These are phyloP conservation scores for Gnomoniopsis smithogilvyi DNA, from an alignment of 2,329 filamentous ascomycete genomes.

Conservation along the genomic window DNA sequence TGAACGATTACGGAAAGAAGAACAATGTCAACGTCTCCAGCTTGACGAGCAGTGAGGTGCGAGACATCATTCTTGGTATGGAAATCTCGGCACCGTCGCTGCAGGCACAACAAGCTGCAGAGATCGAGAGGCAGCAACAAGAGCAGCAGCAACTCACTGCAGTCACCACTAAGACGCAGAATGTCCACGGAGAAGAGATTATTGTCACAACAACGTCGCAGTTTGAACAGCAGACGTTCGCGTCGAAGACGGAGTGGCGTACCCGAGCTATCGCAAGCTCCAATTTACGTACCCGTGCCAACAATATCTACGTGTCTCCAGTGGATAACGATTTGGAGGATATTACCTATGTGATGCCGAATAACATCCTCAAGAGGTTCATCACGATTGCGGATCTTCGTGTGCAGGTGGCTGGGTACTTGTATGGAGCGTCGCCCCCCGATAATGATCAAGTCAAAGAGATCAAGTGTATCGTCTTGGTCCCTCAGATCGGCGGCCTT, in stretches of 20 bases:
- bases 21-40: slow-evolving; percentile 99
- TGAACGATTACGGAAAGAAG: slow-evolving; percentile 99
- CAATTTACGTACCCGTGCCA: slow-evolving; percentile 87
- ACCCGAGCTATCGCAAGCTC: slow-evolving; percentile 95
- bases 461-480: slow-evolving; percentile 93
- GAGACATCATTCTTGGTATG: slow-evolving; percentile 99
- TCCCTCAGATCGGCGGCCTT: slow-evolving; percentile 92
- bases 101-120: slow-evolving; percentile 96
- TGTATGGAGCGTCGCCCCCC: slow-evolving; percentile 87
- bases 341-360: slow-evolving; percentile 97
- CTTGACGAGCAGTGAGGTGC: slow-evolving; percentile 92
- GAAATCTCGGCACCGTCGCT: slow-evolving; percentile 97
- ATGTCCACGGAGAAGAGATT: slow-evolving; percentile 94
- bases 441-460: slow-evolving; percentile 98
- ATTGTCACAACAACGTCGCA: slow-evolving; percentile 97
- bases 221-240: slow-evolving; percentile 96
- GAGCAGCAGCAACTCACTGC: slow-evolving; percentile 96
- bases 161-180: slow-evolving; percentile 97
- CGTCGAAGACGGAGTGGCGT: slow-evolving; percentile 98
- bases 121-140: slow-evolving; percentile 98
- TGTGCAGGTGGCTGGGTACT: slow-evolving; percentile 92
- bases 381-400: slow-evolving; percentile 96
- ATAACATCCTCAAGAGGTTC: slow-evolving; percentile 97
- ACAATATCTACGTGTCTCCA: slow-evolving; percentile 98
- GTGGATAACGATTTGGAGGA: slow-evolving; percentile 90